Evolutionary conservation across 2,329 filamentous ascomycete species (phyloP).

Genomic region (Alternaria ventricosa): DNA sequence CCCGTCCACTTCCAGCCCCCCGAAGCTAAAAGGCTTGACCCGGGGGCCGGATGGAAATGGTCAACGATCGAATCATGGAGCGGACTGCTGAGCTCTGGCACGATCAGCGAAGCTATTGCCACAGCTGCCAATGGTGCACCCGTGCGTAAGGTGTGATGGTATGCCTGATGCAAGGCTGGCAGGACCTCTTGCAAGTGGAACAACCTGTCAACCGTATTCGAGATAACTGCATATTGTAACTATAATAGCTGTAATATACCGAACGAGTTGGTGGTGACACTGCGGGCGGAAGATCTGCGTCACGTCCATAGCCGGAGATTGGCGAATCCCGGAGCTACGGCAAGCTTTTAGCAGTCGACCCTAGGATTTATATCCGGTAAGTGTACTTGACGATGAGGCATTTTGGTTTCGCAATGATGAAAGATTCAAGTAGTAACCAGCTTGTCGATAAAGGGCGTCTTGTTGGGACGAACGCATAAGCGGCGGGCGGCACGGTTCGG

Average conservation of each 20-base stretch:
- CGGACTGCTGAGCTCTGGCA: neutral
- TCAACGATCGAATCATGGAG: neutral
- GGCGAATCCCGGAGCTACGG: neutral
- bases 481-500: neutral
- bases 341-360: neutral
- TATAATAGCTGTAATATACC: slow-evolving; percentile 2
- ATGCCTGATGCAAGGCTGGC: neutral
- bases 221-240: slow-evolving; percentile 7
- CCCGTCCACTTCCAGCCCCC: slow-evolving; percentile 1
- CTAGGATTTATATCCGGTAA: neutral
- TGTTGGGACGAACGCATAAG: neutral
- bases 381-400: neutral
- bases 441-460: neutral
- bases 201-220: slow-evolving; percentile 8
- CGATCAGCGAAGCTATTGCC: neutral
- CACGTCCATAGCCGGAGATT: neutral
- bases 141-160: neutral
- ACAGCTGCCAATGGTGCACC: neutral
- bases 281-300: neutral
- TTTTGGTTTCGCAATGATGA: neutral
- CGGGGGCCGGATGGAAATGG: neutral
- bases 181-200: neutral
- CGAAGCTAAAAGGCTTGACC: neutral
- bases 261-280: neutral
- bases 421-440: neutral